Percentiles rank a stretch among this genome's conserved stretches.
Evolutionary conservation across 139 green algal genomes (phyloP).

Genomic region (Closterium sp.): DNA sequence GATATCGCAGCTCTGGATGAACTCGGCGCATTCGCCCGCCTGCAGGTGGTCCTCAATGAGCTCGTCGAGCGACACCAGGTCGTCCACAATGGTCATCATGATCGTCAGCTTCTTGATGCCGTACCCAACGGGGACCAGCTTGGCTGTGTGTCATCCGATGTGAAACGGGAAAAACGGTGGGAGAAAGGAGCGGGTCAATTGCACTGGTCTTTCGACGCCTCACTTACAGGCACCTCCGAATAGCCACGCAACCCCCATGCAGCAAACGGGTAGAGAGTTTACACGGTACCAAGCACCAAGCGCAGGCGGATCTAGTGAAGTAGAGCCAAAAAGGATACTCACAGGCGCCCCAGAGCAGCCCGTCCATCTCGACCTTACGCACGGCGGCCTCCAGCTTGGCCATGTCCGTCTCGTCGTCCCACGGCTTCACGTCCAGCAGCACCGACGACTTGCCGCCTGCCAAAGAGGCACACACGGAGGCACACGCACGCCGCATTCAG

Average conservation of each 20-base stretch:
- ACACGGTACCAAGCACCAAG: too few relatives aligned
- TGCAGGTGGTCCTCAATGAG: constrained; percentile 69
- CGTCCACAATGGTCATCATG: constrained; percentile 69
- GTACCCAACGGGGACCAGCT: constrained; percentile 64
- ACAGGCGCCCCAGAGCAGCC: constrained; percentile 66
- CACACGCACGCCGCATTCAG: constrained; percentile 42
- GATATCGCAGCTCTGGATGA: constrained; percentile 67
- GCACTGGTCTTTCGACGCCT: neutral
- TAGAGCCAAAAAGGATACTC: too few relatives aligned
- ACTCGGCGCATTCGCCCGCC: constrained; percentile 55
- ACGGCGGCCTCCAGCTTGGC: constrained; percentile 60
- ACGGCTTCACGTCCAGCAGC: constrained; percentile 70
- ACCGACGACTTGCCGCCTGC: constrained; percentile 63
- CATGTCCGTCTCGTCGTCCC: constrained; percentile 70
- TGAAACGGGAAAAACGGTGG: neutral
- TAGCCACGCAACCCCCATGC: neutral
- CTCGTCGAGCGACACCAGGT: constrained; percentile 65
- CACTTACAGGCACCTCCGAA: neutral
- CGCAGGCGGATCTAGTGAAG: too few relatives aligned
- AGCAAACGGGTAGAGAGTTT: too few relatives aligned
- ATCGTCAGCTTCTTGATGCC: constrained; percentile 75
- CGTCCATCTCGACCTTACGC: constrained; percentile 61
- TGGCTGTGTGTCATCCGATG: constrained; percentile 54
- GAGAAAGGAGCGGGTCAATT: neutral
- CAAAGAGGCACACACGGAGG: neutral